Percentiles rank a stretch among this genome's conserved stretches.
Conservation (phyloP, 768 basidiomycete species). For the Rubroboletus satanas region DNA sequence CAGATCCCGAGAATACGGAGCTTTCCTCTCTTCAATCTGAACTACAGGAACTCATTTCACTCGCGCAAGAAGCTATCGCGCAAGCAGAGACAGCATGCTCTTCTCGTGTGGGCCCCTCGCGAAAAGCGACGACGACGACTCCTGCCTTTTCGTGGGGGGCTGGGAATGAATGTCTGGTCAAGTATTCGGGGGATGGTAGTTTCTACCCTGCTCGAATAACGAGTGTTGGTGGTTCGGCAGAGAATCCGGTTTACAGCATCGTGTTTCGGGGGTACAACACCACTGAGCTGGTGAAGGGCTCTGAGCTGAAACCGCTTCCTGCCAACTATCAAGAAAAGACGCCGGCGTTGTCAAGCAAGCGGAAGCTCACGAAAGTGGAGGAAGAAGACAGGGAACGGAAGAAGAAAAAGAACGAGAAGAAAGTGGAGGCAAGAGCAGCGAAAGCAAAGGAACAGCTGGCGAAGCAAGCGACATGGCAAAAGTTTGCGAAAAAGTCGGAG, state of each 20-base stretch:
- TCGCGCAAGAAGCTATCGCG: constrained; percentile 68
- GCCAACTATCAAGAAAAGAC: constrained; percentile 47
- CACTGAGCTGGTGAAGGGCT: constrained; percentile 75
- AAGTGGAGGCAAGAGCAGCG: constrained; percentile 73
- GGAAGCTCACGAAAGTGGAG: constrained; percentile 74
- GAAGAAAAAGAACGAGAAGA: constrained; percentile 96
- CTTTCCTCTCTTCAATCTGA: constrained; percentile 71
- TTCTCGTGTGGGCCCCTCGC: constrained; percentile 51
- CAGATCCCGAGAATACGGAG: constrained; percentile 72
- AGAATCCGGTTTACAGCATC: constrained; percentile 83
- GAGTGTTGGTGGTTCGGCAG: constrained; percentile 74
- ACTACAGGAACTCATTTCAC: constrained; percentile 77
- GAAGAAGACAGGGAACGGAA: constrained; percentile 86
- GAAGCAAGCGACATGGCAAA: constrained; percentile 89
- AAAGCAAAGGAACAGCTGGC: constrained; percentile 85
- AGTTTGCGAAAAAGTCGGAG: constrained; percentile 91
- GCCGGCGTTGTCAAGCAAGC: constrained; percentile 50
- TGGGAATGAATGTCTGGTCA: constrained; percentile 82
- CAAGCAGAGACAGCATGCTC: constrained; percentile 65
- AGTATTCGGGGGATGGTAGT: constrained; percentile 77
- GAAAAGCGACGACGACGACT: constrained; percentile 50
- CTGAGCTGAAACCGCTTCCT: constrained; percentile 69
- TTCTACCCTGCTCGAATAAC: constrained; percentile 92
- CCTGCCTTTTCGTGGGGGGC: constrained; percentile 64
- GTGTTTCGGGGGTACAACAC: constrained; percentile 91